A percentile compares a stretch with the other conserved stretches of the same genome.
Evolutionary conservation across 495 filamentous ascomycete species (phyloP).

Genomic region (Wilcoxina mikolae): DNA sequence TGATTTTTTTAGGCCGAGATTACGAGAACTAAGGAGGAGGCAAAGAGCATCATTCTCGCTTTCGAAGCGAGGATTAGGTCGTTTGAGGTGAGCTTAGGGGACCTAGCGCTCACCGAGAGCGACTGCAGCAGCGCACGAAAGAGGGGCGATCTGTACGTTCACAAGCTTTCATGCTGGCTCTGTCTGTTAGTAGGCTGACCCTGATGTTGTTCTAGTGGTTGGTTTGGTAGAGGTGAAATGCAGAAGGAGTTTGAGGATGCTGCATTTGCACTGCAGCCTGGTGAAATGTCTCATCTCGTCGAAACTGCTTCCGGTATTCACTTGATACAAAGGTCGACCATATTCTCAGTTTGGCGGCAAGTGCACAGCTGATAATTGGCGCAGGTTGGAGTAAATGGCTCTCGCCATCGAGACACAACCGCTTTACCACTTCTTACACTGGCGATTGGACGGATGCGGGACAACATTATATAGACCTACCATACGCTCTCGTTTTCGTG

Average conservation of each 20-base stretch:
- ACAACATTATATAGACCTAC: too few species aligned
- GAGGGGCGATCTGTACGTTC: conserved; percentile 64
- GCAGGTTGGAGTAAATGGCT: not conserved
- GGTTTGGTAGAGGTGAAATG: conserved; percentile 88
- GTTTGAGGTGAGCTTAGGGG: conserved; percentile 51
- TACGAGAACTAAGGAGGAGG: conserved; percentile 74
- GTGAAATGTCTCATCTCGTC: conserved; percentile 70
- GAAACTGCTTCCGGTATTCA: conserved; percentile 87
- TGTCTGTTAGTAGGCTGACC: not conserved
- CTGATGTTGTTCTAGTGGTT: conserved; percentile 42
- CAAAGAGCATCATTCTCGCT: conserved; percentile 54
- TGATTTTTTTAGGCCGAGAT: conserved; percentile 43
- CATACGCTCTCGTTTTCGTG: too few species aligned
- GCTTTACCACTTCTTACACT: too few species aligned
- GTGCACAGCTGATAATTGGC: not conserved
- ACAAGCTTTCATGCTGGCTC: not conserved
- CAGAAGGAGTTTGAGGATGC: conserved; percentile 98
- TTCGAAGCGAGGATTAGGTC: conserved; percentile 59
- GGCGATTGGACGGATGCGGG: too few species aligned
- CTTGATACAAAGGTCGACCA: conserved; percentile 69
- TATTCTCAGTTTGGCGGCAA: not conserved
- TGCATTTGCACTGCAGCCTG: conserved; percentile 68
- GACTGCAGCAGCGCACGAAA: conserved; percentile 92
- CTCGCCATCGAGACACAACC: too few species aligned
- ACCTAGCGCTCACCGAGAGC: conserved; percentile 73